A percentile compares a stretch with the other conserved stretches of the same genome.
Evolutionary conservation across 352 stramenopile species (phyloP).

Genomic region (Phytophthora hybrid): DNA sequence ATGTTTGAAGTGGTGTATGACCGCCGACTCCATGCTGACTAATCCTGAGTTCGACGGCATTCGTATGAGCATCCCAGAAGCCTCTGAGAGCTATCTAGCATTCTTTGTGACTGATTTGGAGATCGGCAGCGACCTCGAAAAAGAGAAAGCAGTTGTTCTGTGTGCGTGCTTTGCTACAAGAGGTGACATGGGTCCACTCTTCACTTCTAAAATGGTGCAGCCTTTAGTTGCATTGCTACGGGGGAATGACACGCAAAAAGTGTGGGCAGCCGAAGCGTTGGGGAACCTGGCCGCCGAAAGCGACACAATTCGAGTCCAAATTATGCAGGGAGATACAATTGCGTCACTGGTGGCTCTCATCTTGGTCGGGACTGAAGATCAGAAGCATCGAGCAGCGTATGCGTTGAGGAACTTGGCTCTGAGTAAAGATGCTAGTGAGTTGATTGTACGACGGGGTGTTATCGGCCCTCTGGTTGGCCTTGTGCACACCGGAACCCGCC

Average conservation of each 20-base stretch:
- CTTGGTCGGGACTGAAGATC: neutral
- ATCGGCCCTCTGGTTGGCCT: neutral
- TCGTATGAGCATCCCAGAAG: neutral
- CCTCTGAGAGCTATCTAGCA: neutral
- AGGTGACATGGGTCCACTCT: neutral
- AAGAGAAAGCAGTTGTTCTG: neutral
- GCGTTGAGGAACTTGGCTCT: constrained; percentile 3
- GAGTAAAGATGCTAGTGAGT: neutral
- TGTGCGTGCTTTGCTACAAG: neutral
- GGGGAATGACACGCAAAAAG: constrained; percentile 6
- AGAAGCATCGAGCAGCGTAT: constrained; percentile 8
- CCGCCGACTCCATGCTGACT: constrained; percentile 4
- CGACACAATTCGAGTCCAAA: neutral
- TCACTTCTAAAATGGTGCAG: neutral
- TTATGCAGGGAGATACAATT: neutral
- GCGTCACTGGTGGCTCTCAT: constrained; percentile 1
- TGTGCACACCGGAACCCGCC: neutral
- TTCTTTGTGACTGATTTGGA: neutral
- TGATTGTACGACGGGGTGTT: neutral
- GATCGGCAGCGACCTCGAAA: constrained; percentile 4
- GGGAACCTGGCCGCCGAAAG: neutral
- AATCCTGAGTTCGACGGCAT: neutral
- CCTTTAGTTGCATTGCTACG: neutral
- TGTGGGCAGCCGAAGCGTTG: constrained; percentile 5
- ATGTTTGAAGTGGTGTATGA: neutral